Evolutionary conservation across 2,329 filamentous ascomycete genomes (phyloP).

Genomic region (Fusarium albidum): DNA sequence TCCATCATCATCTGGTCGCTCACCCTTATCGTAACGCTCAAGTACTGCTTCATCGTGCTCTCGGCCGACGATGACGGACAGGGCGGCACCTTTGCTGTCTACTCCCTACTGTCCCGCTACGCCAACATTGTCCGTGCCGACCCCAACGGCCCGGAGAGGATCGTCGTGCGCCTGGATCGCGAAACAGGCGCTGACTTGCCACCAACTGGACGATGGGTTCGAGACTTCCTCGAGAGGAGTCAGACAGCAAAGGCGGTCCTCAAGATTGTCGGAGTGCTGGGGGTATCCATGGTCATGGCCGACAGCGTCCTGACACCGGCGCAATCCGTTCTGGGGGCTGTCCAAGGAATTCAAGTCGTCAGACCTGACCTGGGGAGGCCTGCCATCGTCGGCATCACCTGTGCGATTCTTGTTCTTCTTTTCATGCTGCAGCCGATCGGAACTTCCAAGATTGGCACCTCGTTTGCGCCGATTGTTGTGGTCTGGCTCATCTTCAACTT

Average conservation of each 20-base stretch:
- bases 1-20: constrained; percentile 76
- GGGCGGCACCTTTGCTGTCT: constrained; percentile 74
- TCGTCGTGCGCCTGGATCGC: constrained; percentile 67
- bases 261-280: constrained; percentile 70
- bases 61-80: constrained; percentile 75
- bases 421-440: constrained; percentile 73
- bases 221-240: constrained; percentile 66
- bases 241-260: constrained; percentile 59
- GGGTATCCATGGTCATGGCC: constrained; percentile 72
- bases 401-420: constrained; percentile 69
- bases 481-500: constrained; percentile 73
- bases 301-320: constrained; percentile 74
- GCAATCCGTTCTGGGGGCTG: constrained; percentile 74
- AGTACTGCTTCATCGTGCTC: constrained; percentile 73
- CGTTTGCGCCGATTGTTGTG: constrained; percentile 73
- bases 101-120: constrained; percentile 68
- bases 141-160: constrained; percentile 57
- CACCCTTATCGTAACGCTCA: constrained; percentile 73
- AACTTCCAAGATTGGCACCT: constrained; percentile 64
- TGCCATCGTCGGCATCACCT: constrained; percentile 70
- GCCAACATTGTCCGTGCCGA: constrained; percentile 68
- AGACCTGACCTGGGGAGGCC: constrained; percentile 61
- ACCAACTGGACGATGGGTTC: constrained; percentile 58
- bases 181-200: constrained; percentile 64
- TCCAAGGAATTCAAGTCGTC: constrained; percentile 70